phyloP scores from a whole-genome alignment of 768 basidiomycete genomes.

The Tylopilus sp. region DNA sequence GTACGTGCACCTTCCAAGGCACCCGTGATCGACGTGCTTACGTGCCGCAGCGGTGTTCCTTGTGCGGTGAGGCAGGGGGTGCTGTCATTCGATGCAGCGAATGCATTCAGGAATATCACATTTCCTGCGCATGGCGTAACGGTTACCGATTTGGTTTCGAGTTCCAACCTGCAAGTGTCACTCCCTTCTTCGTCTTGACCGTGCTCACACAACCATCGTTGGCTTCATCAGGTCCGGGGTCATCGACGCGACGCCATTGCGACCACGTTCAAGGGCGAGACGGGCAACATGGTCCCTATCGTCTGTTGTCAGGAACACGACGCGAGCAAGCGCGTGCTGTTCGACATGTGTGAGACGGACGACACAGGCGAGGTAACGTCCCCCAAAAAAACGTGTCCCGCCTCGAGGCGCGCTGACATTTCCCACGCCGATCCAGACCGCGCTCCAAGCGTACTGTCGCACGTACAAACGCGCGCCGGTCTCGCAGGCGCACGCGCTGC shows the following conservation, averaged over 20 bases:
- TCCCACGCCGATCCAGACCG: slow-evolving; percentile 53
- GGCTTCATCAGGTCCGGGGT: slow-evolving; percentile 63
- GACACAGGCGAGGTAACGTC: slow-evolving; percentile 72
- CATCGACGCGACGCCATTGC: slow-evolving; percentile 64
- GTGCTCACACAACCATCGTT: not conserved
- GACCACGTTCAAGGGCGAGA: slow-evolving; percentile 73
- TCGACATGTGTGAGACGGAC: slow-evolving; percentile 83
- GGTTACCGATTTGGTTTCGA: slow-evolving; percentile 92
- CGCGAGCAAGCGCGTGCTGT: slow-evolving; percentile 59
- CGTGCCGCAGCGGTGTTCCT: slow-evolving; percentile 56
- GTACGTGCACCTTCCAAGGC: slow-evolving; percentile 42
- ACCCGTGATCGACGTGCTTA: slow-evolving; percentile 6
- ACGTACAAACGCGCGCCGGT: slow-evolving; percentile 79
- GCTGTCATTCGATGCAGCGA: slow-evolving; percentile 83
- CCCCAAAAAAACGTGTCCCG: not conserved
- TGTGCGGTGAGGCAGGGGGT: slow-evolving; percentile 73
- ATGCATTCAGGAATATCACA: slow-evolving; percentile 78
- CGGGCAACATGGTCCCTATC: slow-evolving; percentile 75
- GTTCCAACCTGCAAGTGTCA: slow-evolving; percentile 65
- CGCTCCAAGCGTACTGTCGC: slow-evolving; percentile 82
- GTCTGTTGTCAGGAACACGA: slow-evolving; percentile 80
- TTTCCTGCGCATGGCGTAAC: slow-evolving; percentile 85
- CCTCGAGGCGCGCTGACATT: slow-evolving; percentile 6
- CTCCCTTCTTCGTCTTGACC: not conserved
- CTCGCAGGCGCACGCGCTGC: slow-evolving; percentile 73